These are phyloP conservation scores for Pyrus hybrid DNA, from an alignment of 331 rosid species.

Conservation along the genomic window DNA sequence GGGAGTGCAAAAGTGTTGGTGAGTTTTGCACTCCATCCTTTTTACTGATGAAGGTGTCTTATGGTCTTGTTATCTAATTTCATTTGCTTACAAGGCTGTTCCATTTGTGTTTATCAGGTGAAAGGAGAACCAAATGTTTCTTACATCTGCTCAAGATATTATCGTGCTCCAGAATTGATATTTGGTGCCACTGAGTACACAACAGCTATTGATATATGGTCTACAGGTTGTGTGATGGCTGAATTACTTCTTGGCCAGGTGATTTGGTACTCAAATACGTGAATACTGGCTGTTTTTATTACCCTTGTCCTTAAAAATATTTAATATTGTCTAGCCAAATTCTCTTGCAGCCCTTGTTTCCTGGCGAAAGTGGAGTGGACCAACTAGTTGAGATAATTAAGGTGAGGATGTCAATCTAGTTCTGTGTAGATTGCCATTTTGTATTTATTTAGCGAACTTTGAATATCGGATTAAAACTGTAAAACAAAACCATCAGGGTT, in stretches of 20 bases:
- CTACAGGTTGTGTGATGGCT: slow-evolving; percentile 97
- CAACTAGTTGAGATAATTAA: slow-evolving; percentile 93
- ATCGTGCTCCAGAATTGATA: slow-evolving; percentile 91
- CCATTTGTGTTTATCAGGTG: slow-evolving; percentile 46
- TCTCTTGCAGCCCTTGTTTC: slow-evolving; percentile 78
- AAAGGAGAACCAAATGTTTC: slow-evolving; percentile 95
- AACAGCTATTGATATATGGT: slow-evolving; percentile 91
- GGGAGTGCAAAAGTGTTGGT: slow-evolving; percentile 94
- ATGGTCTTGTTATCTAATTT: background rate
- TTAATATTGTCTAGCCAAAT: slow-evolving; percentile 21
- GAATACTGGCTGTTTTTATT: background rate
- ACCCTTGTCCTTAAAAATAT: background rate
- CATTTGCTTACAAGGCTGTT: background rate
- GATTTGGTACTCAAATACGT: slow-evolving; percentile 26
- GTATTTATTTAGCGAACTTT: background rate
- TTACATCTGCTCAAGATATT: slow-evolving; percentile 92
- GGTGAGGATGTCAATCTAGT: slow-evolving; percentile 34
- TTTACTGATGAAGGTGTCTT: slow-evolving; percentile 10
- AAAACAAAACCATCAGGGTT: background rate
- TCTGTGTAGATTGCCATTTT: background rate
- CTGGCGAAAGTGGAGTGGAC: slow-evolving; percentile 95
- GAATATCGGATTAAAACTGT: background rate
- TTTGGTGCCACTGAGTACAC: slow-evolving; percentile 94
- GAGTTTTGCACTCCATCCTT: slow-evolving; percentile 23
- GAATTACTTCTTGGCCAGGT: slow-evolving; percentile 96